These are phyloP conservation scores for Cystobasidium sp. DNA, from an alignment of 1,284 basidiomycete genomes.

Conservation along the genomic window DNA sequence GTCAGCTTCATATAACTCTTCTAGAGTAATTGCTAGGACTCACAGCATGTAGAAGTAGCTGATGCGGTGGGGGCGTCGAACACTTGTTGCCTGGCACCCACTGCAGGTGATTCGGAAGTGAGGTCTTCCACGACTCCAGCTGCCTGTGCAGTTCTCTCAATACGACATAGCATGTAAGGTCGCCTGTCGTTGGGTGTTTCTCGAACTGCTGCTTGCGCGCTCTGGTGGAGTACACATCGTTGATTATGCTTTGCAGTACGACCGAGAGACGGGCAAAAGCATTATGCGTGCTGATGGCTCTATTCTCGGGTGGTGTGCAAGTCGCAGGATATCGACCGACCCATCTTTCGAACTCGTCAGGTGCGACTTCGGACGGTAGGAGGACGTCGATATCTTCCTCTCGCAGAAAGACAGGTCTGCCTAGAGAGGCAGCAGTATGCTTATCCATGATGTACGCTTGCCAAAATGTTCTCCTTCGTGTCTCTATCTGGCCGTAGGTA, in stretches of 20 bases:
- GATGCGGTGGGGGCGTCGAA: constrained; percentile 35
- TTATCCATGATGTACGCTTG: constrained; percentile 45
- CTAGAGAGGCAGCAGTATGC: constrained; percentile 38
- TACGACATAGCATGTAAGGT: constrained; percentile 37
- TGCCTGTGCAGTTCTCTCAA: constrained; percentile 34
- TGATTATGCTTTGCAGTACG: constrained; percentile 41
- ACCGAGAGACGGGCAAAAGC: constrained; percentile 40
- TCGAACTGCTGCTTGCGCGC: constrained; percentile 44
- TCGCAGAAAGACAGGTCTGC: constrained; percentile 34
- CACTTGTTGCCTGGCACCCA: constrained; percentile 23
- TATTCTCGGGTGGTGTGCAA: constrained; percentile 25
- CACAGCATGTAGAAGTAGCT: constrained; percentile 41
- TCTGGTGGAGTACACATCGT: constrained; percentile 39
- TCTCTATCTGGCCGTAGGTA: constrained; percentile 40
- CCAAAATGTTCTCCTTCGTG: constrained; percentile 38
- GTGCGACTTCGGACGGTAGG: constrained; percentile 39
- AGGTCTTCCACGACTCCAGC: constrained; percentile 29
- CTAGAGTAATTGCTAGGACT: background rate
- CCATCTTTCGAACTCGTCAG: constrained; percentile 43
- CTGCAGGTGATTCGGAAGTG: constrained; percentile 33
- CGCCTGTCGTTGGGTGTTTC: constrained; percentile 30
- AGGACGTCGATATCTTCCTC: constrained; percentile 43
- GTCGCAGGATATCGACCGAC: constrained; percentile 27
- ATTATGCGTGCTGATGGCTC: constrained; percentile 42
- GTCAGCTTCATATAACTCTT: background rate